Base-by-base conservation (phyloP, 441 rosid genomes). In the Theobroma grandiflorum region DNA sequence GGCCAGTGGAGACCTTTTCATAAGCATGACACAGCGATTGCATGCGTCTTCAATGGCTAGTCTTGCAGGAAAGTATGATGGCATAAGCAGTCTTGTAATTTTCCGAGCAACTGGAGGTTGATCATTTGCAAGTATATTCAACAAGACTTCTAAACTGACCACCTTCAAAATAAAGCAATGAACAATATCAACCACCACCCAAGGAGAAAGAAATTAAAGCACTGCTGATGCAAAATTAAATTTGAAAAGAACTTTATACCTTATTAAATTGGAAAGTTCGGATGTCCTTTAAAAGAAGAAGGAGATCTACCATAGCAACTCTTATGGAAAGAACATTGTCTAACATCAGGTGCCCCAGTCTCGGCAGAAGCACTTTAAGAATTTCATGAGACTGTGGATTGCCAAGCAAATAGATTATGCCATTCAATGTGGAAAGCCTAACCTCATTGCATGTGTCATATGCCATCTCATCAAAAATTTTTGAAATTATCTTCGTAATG, bases 381-480 rank as follows among this genome's bases (percentile, higher is more conserved):
- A 97, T 89, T 72, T 92, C 99, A 85, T 94, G 98, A 59, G 99
- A 95, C 75, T 86, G 95, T 49, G 95, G 99, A 85, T 94, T 97
- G 22, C 93, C 97, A 59, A 95, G 92, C 89, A 97, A 92, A 86
- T 94, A 97, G 67, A 82, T 87, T 33, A 94, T 85, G 80, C 99
- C 99, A 85, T 93, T 90, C 79, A 93, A 69, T n/a, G 94, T 88
- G 52, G 99, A 93, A 82, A 94, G 89, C 84, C 98, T 95, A 78
- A 95, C 96, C 77, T 93, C 98, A 77, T 86, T 90, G 93, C 93
- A 89, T 31, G 87, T 75, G 82, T 95, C 99, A 74, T 83, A 88
- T 45, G 98, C 86, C 92, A 91, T 89, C 72, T 95, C 99, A 86
- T 94, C 88, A 62, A 90, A 84, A 76, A 91, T 50, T 81, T 83